These are phyloP conservation scores for Triticum urartu DNA, from an alignment of 176 grass and related monocot genomes.

Conservation along the genomic window DNA sequence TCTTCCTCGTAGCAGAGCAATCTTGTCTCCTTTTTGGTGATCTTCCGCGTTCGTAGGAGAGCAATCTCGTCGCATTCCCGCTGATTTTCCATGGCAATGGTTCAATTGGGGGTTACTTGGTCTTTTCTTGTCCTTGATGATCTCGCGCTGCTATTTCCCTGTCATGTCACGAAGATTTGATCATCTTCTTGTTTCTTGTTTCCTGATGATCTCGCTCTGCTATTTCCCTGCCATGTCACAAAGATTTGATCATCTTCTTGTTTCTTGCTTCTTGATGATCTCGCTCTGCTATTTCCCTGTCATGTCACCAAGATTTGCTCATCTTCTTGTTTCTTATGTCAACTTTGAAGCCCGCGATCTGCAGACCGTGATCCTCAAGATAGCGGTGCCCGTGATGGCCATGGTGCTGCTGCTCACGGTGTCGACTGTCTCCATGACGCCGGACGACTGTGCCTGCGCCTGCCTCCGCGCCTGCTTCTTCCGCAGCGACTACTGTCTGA, in stretches of 20 bases:
- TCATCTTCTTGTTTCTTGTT: too few species aligned
- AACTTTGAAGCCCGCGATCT: background rate
- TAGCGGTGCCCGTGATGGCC: background rate
- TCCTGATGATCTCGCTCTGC: background rate
- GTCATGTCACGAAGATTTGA: background rate
- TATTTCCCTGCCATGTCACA: background rate
- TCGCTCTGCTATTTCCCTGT: background rate
- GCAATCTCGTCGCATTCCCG: background rate
- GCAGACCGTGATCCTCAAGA: background rate
- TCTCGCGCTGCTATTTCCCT: background rate
- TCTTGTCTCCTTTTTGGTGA: background rate
- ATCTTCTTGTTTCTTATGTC: background rate
- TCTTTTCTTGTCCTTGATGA: background rate
- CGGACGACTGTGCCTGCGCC: background rate
- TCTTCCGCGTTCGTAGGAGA: background rate
- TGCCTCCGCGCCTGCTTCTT: background rate
- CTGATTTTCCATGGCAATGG: background rate
- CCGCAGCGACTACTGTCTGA: background rate
- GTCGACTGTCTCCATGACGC: background rate
- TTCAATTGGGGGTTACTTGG: background rate
- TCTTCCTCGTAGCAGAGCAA: background rate
- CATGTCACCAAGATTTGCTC: background rate
- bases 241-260: background rate
- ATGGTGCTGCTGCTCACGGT: background rate
- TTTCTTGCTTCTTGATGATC: background rate